Evolutionary conservation across 2,329 filamentous ascomycete species (phyloP).

Genomic region (Geosmithia morbida): DNA sequence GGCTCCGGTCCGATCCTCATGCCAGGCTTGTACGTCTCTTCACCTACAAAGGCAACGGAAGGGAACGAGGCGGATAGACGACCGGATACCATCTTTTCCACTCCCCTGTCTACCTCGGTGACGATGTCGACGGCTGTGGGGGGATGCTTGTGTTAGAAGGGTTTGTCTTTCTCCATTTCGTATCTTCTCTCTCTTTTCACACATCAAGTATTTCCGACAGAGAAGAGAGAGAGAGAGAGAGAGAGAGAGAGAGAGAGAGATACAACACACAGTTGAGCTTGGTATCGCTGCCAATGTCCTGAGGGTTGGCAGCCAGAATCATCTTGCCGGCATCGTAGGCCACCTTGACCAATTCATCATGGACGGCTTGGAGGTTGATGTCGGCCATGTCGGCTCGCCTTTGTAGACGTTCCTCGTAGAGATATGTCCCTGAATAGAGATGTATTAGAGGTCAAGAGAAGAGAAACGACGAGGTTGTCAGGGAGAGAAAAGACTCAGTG

Average conservation of each 20-base stretch:
- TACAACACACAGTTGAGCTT: conserved; percentile 53
- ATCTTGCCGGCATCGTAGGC: conserved; percentile 50
- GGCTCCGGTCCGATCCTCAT: conserved; percentile 46
- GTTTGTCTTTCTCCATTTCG: no score
- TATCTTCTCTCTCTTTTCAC: no score
- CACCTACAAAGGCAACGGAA: conserved; percentile 51
- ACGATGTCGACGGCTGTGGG: conserved; percentile 49
- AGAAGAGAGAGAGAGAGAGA: no score
- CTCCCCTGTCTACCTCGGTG: conserved; percentile 51
- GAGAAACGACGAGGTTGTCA: neutral
- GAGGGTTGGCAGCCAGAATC: conserved; percentile 47
- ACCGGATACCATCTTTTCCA: conserved; percentile 45
- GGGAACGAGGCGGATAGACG: conserved; percentile 39
- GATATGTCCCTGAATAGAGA: no score
- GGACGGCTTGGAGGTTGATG: conserved; percentile 45
- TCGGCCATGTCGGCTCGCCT: conserved; percentile 28
- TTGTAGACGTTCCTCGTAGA: no score
- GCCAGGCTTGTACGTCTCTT: conserved; percentile 63
- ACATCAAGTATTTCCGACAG: no score
- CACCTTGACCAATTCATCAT: conserved; percentile 43
- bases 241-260: no score
- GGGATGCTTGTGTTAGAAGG: no score
- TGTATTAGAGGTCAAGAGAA: no score
- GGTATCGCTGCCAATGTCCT: conserved; percentile 38
- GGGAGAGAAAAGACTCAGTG: neutral